phyloP scores from a whole-genome alignment of 1,284 basidiomycete species.

The Microbotryum scabiosae region DNA sequence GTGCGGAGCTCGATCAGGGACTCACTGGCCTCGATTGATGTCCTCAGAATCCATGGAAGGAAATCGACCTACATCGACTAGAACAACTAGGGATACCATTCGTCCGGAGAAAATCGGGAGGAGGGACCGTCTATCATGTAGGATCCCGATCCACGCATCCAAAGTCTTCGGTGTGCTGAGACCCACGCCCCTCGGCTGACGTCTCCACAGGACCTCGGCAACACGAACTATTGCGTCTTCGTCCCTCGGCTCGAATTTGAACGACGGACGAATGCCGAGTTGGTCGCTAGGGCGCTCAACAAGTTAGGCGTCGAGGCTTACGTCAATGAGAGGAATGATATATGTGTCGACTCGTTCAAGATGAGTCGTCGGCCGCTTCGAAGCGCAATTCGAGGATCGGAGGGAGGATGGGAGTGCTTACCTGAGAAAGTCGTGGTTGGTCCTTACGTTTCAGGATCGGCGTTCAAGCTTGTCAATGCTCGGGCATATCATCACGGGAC shows the following conservation, averaged over 20 bases:
- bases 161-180: not conserved
- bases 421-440: not conserved
- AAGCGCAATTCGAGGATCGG: conserved; percentile 3
- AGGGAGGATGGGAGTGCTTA: not conserved
- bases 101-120: conserved; percentile 80
- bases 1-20: not conserved
- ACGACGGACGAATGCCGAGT: conserved; percentile 64
- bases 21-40: not conserved
- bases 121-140: conserved; percentile 97
- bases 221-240: conserved; percentile 95
- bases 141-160: conserved; percentile 34
- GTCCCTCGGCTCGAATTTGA: conserved; percentile 73
- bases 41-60: conserved; percentile 90
- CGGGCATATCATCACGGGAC: conserved; percentile 97
- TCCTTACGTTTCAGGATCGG: conserved; percentile 82
- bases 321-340: conserved; percentile 85
- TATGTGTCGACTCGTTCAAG: conserved; percentile 74
- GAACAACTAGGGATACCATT: conserved; percentile 57
- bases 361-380: conserved; percentile 50
- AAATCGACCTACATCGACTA: conserved; percentile 65
- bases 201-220: conserved; percentile 74
- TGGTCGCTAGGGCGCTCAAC: conserved; percentile 71
- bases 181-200: not conserved
- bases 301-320: conserved; percentile 61
- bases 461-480: conserved; percentile 87